These are phyloP conservation scores for Exserohilum turcica DNA, from an alignment of 2,329 filamentous ascomycete species.

Conservation along the genomic window DNA sequence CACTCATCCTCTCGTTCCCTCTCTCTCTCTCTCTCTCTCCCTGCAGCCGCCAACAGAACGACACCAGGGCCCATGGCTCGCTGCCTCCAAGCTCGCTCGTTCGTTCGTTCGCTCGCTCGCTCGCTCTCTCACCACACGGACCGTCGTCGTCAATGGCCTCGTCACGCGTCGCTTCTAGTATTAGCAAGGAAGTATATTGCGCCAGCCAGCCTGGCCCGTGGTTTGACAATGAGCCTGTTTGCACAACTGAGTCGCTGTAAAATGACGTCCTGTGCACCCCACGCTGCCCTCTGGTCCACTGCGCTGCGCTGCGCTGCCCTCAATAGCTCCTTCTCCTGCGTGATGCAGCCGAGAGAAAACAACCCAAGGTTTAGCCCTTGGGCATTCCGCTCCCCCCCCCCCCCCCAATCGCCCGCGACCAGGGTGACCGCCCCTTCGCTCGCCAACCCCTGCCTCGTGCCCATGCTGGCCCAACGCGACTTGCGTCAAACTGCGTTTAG, in stretches of 20 bases:
- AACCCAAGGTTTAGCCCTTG: conserved; percentile 15
- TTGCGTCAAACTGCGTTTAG: conserved; percentile 42
- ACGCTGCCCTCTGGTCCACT: conserved; percentile 28
- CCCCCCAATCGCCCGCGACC: conserved; percentile 21
- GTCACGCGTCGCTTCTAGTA: conserved; percentile 2
- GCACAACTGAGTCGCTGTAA: conserved; percentile 29
- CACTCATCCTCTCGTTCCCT: conserved; percentile 2
- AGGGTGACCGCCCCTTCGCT: conserved; percentile 21
- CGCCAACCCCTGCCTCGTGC: conserved; percentile 38
- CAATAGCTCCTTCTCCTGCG: conserved; percentile 37
- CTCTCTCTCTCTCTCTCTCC: not conserved
- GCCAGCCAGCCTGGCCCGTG: not conserved
- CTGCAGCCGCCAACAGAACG: not conserved
- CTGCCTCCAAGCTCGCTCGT: too few species aligned
- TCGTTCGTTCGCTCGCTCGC: too few species aligned
- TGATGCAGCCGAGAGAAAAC: conserved; percentile 25
- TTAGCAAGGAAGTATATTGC: not conserved
- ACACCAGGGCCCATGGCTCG: not conserved
- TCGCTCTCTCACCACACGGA: not conserved
- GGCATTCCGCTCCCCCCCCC: conserved; percentile 15
- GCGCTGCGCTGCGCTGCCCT: not conserved
- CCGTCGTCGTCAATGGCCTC: not conserved
- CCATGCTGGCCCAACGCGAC: conserved; percentile 27
- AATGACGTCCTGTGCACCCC: conserved; percentile 35
- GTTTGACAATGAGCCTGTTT: conserved; percentile 12